Base-by-base conservation (phyloP, 2,329 filamentous ascomycete species). In the Stagonosporopsis rhizophila region DNA sequence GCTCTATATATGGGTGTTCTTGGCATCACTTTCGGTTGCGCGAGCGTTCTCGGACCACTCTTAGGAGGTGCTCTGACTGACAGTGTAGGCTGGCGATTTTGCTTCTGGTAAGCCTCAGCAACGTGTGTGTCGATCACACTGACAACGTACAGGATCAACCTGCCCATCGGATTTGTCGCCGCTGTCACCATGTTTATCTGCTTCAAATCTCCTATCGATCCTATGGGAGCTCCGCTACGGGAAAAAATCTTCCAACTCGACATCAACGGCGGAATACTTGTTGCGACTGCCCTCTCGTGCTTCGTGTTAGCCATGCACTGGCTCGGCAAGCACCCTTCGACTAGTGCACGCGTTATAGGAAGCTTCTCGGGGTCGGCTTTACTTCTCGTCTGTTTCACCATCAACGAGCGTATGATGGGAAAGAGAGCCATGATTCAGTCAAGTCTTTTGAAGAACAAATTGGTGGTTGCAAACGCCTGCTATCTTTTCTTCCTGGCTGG, bases 321-420 rank as follows among this genome's bases (percentile, higher is more conserved):
- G 64, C 54, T 60, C 3, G 67, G 69, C 4, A 64, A 70, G 22
- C 65, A 74, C 23, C 35, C 67, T 7, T 87, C 84, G 83, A 65
- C 72, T 40, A 76, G 72, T 4, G 75, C 74, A 0, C 67, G 74
- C 0, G 75, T 78, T 19, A 82, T 86, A 44, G 75, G 75, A 0
- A 71, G 81, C 4, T 83, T 83, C 64, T 73, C 81, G 17, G 64
- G 82, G 1, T 80, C 79, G n/a, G 80, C 72, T 1, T 68, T 82
- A 0, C 62, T 80, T 0, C 70, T 80, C 34, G 66, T 81, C 28
- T 59, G 72, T 6, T 85, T 85, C 58, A 59, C 68, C 20, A 44
- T 56, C 28, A 66, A 72, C 30, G 67, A 76, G 48, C 67, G 64
- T 45, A 39, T 46, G 25, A 68, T 70, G 66, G 60, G 65, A 3